Conservation (phyloP, 192 early-diverging fungal genomes). For the Umbelopsis isabellina region DNA sequence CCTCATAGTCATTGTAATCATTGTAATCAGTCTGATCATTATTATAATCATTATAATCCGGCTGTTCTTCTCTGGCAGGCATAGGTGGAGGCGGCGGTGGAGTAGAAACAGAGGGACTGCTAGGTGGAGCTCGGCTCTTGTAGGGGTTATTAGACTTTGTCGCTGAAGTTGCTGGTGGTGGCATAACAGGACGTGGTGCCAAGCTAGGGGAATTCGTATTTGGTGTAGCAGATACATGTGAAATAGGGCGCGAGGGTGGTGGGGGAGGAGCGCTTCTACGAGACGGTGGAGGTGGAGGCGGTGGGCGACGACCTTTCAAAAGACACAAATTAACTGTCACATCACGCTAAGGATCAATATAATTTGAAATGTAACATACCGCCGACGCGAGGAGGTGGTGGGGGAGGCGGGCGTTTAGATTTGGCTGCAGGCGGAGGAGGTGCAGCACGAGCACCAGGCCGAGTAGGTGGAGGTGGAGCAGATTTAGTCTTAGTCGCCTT, state of each 20-base stretch:
- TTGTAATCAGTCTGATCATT: background rate
- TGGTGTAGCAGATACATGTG: slow-evolving; percentile 7
- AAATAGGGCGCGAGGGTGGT: slow-evolving; percentile 23
- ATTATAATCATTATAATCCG: background rate
- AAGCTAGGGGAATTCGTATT: background rate
- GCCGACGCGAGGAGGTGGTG: slow-evolving; percentile 42
- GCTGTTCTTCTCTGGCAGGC: background rate
- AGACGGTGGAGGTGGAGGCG: slow-evolving; percentile 45
- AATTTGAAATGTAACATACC: slow-evolving; percentile 3
- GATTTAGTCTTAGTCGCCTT: slow-evolving; percentile 35
- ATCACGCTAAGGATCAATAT: background rate
- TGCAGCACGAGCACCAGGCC: slow-evolving; percentile 20
- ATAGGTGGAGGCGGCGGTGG: slow-evolving; percentile 17
- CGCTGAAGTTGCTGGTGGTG: background rate
- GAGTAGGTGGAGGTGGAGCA: slow-evolving; percentile 36
- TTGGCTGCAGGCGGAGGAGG: slow-evolving; percentile 20
- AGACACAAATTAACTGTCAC: background rate
- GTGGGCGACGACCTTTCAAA: slow-evolving; percentile 11
- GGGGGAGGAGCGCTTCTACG: slow-evolving; percentile 24
- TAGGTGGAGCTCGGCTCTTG: slow-evolving; percentile 11
- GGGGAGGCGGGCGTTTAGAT: slow-evolving; percentile 38
- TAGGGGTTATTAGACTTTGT: slow-evolving; percentile 7
- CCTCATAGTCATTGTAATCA: slow-evolving; percentile 30
- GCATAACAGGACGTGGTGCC: background rate
- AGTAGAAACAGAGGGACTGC: background rate